Conservation (phyloP, 2,329 filamentous ascomycete genomes). For the Cladosporium sp. region DNA sequence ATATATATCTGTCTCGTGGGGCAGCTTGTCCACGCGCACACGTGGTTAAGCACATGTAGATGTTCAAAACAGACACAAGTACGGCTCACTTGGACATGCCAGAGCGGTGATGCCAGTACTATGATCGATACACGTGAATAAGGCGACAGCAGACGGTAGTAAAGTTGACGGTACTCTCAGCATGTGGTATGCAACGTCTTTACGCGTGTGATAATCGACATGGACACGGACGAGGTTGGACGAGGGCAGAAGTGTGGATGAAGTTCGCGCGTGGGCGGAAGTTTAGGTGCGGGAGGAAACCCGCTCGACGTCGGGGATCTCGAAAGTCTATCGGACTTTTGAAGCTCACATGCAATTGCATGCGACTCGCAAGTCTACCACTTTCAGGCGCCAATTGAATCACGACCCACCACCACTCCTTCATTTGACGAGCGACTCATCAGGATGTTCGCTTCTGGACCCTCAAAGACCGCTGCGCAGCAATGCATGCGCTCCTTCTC, state of each 20-base stretch:
- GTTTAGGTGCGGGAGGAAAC: not conserved
- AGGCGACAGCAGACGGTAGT: not conserved
- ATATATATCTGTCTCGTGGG: not conserved
- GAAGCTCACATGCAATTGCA: constrained; percentile 9
- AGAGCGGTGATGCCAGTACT: not conserved
- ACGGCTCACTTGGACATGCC: not conserved
- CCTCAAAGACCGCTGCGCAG: not conserved
- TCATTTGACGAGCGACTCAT: not conserved
- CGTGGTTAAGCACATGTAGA: not conserved
- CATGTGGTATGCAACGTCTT: constrained; percentile 6
- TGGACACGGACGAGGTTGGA: not conserved
- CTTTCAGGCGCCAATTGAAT: not conserved
- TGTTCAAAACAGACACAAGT: not conserved
- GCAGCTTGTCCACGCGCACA: not conserved
- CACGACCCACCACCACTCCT: not conserved
- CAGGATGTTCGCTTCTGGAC: constrained; percentile 9
- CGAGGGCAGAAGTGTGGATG: not conserved
- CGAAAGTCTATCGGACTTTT: constrained; percentile 4
- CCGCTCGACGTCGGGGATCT: not conserved
- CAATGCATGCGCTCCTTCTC: constrained; percentile 9
- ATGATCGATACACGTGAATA: not conserved
- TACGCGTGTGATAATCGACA: not conserved
- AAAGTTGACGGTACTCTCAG: constrained; percentile 1
- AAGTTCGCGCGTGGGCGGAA: constrained; percentile 3
- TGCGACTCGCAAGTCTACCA: not conserved